Percentiles rank a stretch among this genome's conserved stretches.
Evolutionary conservation across 768 basidiomycete species (phyloP).

Genomic region (Kwoniella sp.): DNA sequence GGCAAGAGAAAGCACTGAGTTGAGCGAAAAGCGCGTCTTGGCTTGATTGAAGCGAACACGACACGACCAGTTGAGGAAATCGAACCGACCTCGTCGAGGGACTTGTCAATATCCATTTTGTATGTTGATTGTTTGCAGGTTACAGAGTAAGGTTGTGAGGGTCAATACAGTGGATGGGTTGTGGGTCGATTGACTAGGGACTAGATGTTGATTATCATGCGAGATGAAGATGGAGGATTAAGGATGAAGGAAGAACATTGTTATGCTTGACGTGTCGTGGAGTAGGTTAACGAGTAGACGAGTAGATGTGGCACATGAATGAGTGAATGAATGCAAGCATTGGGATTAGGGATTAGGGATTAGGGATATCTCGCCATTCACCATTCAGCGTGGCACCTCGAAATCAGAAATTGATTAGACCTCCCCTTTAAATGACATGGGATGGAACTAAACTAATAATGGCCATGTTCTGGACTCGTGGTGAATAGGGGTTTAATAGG

Average conservation of each 20-base stretch:
- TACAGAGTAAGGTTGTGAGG: background rate
- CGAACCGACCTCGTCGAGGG: conserved; percentile 53
- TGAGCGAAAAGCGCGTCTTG: background rate
- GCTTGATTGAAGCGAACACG: background rate
- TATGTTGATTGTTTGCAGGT: conserved; percentile 1
- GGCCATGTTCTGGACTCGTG: too few relatives aligned
- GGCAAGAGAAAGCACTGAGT: conserved; percentile 5
- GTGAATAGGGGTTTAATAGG: too few relatives aligned
- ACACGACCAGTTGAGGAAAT: conserved; percentile 5
- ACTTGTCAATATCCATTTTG: conserved; percentile 54
- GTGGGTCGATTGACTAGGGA: too few relatives aligned
- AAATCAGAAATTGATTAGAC: too few relatives aligned
- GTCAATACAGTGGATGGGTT: too few relatives aligned
- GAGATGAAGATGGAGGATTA: background rate
- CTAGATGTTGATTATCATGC: too few relatives aligned
- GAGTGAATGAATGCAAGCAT: background rate
- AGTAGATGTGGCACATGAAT: conserved; percentile 3
- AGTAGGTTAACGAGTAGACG: too few relatives aligned
- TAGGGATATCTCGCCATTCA: too few relatives aligned
- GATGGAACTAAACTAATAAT: too few relatives aligned
- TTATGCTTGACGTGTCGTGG: conserved; percentile 1
- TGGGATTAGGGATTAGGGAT: too few relatives aligned
- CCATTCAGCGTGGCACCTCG: too few relatives aligned
- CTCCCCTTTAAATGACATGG: too few relatives aligned
- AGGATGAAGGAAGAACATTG: background rate